Evolutionary conservation across 2,329 filamentous ascomycete genomes (phyloP).

Genomic region (Xylariaceae sp.): DNA sequence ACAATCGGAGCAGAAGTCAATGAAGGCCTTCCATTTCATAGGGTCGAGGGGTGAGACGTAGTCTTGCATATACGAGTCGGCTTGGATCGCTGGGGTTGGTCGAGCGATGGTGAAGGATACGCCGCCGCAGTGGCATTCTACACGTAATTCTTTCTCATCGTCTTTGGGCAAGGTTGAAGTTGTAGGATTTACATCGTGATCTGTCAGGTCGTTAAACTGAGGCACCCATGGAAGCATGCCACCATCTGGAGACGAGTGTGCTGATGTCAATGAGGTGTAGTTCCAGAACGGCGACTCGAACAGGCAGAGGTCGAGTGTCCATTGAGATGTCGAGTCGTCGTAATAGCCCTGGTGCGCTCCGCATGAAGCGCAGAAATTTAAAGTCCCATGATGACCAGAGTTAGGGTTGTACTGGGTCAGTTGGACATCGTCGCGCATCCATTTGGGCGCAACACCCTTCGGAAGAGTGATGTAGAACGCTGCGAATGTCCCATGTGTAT

Average conservation of each 20-base stretch:
- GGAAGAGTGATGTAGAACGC: slow-evolving; percentile 41
- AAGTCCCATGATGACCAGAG: slow-evolving; percentile 10
- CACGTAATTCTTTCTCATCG: slow-evolving; percentile 41
- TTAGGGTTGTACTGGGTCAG: slow-evolving; percentile 37
- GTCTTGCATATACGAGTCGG: slow-evolving; percentile 29
- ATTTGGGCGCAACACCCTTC: slow-evolving; percentile 34
- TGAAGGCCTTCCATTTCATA: slow-evolving; percentile 41
- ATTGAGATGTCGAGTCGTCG: slow-evolving; percentile 28
- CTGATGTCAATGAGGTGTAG: neutral
- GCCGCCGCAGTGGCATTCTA: slow-evolving; percentile 46
- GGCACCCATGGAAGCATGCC: neutral
- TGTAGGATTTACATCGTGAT: neutral
- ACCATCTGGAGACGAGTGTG: neutral
- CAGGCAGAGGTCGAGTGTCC: slow-evolving; percentile 25
- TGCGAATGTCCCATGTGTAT: slow-evolving; percentile 32
- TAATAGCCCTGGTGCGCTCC: slow-evolving; percentile 27
- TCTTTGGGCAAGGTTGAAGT: slow-evolving; percentile 18
- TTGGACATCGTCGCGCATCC: slow-evolving; percentile 34
- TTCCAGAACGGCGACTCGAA: slow-evolving; percentile 19
- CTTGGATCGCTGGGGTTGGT: slow-evolving; percentile 33
- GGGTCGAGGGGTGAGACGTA: slow-evolving; percentile 35
- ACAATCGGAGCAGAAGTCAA: slow-evolving; percentile 46
- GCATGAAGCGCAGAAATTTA: neutral
- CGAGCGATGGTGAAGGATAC: slow-evolving; percentile 45
- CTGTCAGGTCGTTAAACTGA: slow-evolving; percentile 19